Percentiles rank a stretch among this genome's conserved stretches.
These are phyloP conservation scores for Daedaleopsis nitida DNA, from an alignment of 768 basidiomycete species.

Conservation along the genomic window DNA sequence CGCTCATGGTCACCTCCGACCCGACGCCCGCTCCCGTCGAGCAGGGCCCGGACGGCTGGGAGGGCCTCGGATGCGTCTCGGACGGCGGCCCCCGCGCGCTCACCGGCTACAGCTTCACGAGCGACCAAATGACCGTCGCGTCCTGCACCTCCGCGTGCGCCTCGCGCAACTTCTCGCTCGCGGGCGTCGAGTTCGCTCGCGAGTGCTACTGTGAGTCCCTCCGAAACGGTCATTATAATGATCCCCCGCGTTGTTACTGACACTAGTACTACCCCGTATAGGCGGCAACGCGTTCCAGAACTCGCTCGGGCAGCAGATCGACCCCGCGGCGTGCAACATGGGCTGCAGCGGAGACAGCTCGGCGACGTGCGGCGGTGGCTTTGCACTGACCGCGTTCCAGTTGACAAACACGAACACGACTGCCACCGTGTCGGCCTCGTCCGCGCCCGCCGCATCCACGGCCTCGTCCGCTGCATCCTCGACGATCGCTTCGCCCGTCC, in stretches of 20 bases:
- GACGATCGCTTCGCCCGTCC: no score
- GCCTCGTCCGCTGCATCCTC: not conserved
- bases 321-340: slow-evolving; percentile 22
- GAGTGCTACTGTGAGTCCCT: slow-evolving; percentile 35
- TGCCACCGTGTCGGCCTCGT: not conserved
- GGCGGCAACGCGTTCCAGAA: slow-evolving; percentile 24
- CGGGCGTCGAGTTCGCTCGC: slow-evolving; percentile 35
- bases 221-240: no score
- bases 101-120: slow-evolving; percentile 23
- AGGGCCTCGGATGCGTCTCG: slow-evolving; percentile 19
- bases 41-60: slow-evolving; percentile 18
- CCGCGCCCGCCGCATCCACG: no score
- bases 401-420: not conserved
- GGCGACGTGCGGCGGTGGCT: slow-evolving; percentile 22
- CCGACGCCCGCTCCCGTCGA: slow-evolving; percentile 2
- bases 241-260: no score
- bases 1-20: slow-evolving; percentile 17
- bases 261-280: not conserved
- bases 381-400: slow-evolving; percentile 20
- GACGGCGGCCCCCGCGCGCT: slow-evolving; percentile 27
- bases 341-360: slow-evolving; percentile 14
- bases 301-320: slow-evolving; percentile 14
- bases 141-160: slow-evolving; percentile 34
- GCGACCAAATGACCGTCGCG: slow-evolving; percentile 30
- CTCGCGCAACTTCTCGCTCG: slow-evolving; percentile 30